Evolutionary conservation across 306 rosid species (phyloP).

Genomic region (Malus asiatica): DNA sequence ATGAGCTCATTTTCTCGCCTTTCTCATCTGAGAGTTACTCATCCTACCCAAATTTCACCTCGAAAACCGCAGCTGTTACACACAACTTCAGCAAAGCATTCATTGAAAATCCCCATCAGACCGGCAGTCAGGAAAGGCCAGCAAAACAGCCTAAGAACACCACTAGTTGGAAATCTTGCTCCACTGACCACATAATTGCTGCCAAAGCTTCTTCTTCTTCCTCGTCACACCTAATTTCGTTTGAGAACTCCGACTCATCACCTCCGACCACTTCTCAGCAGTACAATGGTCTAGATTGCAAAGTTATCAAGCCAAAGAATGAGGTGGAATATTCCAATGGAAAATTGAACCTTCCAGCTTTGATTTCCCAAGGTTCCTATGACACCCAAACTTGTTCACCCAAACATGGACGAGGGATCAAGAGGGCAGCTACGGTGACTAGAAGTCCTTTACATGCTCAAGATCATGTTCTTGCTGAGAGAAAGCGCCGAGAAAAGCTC

Average conservation of each 20-base stretch:
- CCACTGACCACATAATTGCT: not conserved
- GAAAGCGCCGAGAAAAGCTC: slow-evolving; percentile 48
- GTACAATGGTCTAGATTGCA: slow-evolving; percentile 4
- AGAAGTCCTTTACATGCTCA: slow-evolving; percentile 26
- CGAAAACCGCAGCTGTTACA: not conserved
- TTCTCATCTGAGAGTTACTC: slow-evolving; percentile 32
- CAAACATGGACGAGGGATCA: slow-evolving; percentile 3
- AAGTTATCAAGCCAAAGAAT: slow-evolving; percentile 23
- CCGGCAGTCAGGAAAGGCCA: slow-evolving; percentile 8
- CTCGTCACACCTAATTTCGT: slow-evolving; percentile 57
- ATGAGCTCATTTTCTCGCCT: slow-evolving; percentile 28
- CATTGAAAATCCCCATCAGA: not conserved
- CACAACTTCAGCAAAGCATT: not conserved
- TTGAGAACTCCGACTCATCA: slow-evolving; percentile 26
- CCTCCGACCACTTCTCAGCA: slow-evolving; percentile 13
- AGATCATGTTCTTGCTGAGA: slow-evolving; percentile 48
- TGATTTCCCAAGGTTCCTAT: slow-evolving; percentile 18
- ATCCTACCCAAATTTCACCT: slow-evolving; percentile 17
- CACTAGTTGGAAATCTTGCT: slow-evolving; percentile 29
- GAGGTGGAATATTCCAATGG: slow-evolving; percentile 19
- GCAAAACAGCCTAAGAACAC: slow-evolving; percentile 31
- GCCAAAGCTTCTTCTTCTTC: slow-evolving; percentile 27
- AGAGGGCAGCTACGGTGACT: slow-evolving; percentile 15
- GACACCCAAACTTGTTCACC: slow-evolving; percentile 15
- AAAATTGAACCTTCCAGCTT: slow-evolving; percentile 10